Conservation (phyloP, 148 eudicot genomes). For the Rheum nobile region DNA sequence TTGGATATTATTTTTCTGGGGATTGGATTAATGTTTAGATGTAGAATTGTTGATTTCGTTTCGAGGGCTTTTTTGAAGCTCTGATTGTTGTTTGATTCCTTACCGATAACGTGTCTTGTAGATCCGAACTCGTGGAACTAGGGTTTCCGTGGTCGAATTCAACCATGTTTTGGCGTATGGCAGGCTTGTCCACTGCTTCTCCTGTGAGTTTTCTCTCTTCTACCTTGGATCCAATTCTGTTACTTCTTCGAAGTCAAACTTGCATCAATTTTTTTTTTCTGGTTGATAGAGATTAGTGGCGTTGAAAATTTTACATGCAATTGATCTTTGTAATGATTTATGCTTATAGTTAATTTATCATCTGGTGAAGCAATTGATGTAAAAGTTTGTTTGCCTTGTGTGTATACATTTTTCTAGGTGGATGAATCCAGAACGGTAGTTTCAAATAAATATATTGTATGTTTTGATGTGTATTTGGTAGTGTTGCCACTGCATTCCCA, state of each 20-base stretch:
- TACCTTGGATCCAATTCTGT: conserved; percentile 5
- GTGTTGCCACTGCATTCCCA: neutral
- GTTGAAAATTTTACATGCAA: neutral
- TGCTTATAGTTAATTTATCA: neutral
- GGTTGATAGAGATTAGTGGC: neutral
- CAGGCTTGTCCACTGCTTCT: conserved; percentile 87
- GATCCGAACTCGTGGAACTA: conserved; percentile 23
- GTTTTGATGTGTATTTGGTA: neutral
- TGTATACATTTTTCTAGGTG: neutral
- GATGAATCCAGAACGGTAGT: neutral
- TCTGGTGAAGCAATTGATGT: neutral
- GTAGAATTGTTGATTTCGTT: neutral
- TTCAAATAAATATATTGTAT: neutral
- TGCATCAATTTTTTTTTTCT: neutral
- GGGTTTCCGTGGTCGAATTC: conserved; percentile 17
- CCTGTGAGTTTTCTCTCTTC: conserved; percentile 37
- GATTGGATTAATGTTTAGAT: neutral
- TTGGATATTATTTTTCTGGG: neutral
- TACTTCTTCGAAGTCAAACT: conserved; percentile 2
- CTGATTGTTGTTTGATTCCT: neutral
- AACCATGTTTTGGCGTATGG: conserved; percentile 91
- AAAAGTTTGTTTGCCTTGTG: neutral
- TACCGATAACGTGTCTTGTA: neutral
- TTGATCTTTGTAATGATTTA: neutral
- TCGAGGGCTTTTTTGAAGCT: neutral